Conservation (phyloP, 1,284 basidiomycete genomes). For the Sporisorium sorghi region DNA sequence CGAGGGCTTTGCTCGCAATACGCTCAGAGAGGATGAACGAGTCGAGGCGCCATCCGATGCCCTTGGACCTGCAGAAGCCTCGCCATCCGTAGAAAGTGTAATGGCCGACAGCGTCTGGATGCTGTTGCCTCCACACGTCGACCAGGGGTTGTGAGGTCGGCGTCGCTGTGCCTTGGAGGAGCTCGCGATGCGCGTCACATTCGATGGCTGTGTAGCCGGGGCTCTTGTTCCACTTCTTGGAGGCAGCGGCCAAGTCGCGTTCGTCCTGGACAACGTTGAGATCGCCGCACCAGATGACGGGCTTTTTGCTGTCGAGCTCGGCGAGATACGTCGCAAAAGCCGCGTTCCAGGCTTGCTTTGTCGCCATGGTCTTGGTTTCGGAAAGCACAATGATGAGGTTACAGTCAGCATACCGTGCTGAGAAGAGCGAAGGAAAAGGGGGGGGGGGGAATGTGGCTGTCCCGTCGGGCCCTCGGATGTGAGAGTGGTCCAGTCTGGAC, state of each 20-base stretch:
- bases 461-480: constrained; percentile 43
- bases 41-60: constrained; percentile 87
- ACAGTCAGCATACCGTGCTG: not conserved
- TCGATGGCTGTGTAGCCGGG: constrained; percentile 74
- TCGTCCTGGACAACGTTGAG: constrained; percentile 79
- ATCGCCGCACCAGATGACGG: constrained; percentile 90
- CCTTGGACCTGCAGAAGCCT: constrained; percentile 82
- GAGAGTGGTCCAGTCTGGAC: not conserved
- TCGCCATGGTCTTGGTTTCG: constrained; percentile 35
- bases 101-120: constrained; percentile 76
- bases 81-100: constrained; percentile 88
- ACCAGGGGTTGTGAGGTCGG: constrained; percentile 73
- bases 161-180: constrained; percentile 63
- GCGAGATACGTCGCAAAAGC: constrained; percentile 76
- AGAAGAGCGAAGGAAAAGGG: not conserved
- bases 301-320: constrained; percentile 79
- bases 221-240: constrained; percentile 71
- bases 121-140: constrained; percentile 82
- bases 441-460: constrained; percentile 25
- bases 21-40: constrained; percentile 75
- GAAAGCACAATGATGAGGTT: not conserved
- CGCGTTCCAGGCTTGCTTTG: constrained; percentile 60
- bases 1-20: constrained; percentile 75
- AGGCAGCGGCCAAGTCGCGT: constrained; percentile 69
- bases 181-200: constrained; percentile 67